phyloP scores from a whole-genome alignment of 2,329 filamentous ascomycete species.

The Lizonia empirigonia region DNA sequence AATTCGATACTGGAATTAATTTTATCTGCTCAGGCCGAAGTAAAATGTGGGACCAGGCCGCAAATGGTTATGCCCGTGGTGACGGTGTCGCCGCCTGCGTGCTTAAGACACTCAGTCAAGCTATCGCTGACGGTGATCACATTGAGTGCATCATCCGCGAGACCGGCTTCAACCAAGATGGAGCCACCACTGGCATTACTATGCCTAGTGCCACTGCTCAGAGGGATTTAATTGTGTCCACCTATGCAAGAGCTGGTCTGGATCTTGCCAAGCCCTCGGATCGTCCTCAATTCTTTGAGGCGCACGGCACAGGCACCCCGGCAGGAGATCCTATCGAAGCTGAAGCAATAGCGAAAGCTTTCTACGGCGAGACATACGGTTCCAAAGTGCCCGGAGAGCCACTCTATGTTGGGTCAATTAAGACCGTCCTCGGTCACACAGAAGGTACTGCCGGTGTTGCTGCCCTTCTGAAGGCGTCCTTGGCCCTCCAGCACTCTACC shows the following conservation, averaged over 20 bases:
- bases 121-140: constrained; percentile 30
- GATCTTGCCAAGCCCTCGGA: constrained; percentile 29
- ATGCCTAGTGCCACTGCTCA: constrained; percentile 53
- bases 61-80: constrained; percentile 68
- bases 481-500: not conserved
- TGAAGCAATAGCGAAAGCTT: constrained; percentile 19
- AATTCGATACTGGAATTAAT: not conserved
- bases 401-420: constrained; percentile 19
- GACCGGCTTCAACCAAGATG: constrained; percentile 29
- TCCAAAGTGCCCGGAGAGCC: not conserved
- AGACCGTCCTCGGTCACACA: constrained; percentile 48
- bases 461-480: constrained; percentile 21
- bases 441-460: constrained; percentile 45
- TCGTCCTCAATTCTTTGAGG: constrained; percentile 30
- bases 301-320: constrained; percentile 35
- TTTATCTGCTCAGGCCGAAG: not conserved
- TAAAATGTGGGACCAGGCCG: constrained; percentile 54
- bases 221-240: constrained; percentile 31
- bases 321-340: constrained; percentile 40
- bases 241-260: constrained; percentile 47
- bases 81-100: constrained; percentile 58
- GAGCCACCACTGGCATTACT: constrained; percentile 23
- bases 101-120: constrained; percentile 31
- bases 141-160: constrained; percentile 38
- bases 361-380: constrained; percentile 13